Evolutionary conservation across 306 rosid genomes (phyloP).

Genomic region (Acmispon strigosus): DNA sequence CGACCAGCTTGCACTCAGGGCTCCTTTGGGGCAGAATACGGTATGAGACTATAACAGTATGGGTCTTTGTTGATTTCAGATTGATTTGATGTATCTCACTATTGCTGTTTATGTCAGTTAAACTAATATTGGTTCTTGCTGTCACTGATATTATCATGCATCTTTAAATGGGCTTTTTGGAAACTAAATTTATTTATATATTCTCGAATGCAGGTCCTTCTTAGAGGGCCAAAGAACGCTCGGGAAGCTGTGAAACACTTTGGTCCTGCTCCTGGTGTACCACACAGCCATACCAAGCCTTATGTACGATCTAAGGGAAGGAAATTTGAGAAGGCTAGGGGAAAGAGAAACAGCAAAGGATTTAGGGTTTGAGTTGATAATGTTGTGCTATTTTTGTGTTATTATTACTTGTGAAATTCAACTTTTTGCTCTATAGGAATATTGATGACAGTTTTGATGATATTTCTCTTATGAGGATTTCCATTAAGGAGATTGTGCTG

Average conservation of each 20-base stretch:
- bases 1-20: conserved; percentile 68
- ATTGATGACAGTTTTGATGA: background rate
- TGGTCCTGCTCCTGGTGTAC: conserved; percentile 89
- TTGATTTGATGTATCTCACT: background rate
- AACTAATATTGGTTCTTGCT: no score
- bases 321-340: conserved; percentile 76
- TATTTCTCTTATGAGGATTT: background rate
- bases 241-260: conserved; percentile 85
- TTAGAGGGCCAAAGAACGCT: conserved; percentile 71
- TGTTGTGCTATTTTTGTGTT: background rate
- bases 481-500: background rate
- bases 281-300: conserved; percentile 78
- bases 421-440: background rate
- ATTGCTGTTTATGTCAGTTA: background rate
- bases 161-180: background rate
- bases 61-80: background rate
- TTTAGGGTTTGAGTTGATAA: conserved; percentile 42
- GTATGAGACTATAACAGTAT: conserved; percentile 19
- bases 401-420: background rate
- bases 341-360: conserved; percentile 70
- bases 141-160: no score
- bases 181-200: background rate
- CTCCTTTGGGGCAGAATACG: conserved; percentile 82
- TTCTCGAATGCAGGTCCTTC: conserved; percentile 47
- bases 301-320: conserved; percentile 71